Evolutionary conservation across 768 basidiomycete species (phyloP), one percentile per base, ranked within the genome.

Genomic region (Suillus weaverae): DNA sequence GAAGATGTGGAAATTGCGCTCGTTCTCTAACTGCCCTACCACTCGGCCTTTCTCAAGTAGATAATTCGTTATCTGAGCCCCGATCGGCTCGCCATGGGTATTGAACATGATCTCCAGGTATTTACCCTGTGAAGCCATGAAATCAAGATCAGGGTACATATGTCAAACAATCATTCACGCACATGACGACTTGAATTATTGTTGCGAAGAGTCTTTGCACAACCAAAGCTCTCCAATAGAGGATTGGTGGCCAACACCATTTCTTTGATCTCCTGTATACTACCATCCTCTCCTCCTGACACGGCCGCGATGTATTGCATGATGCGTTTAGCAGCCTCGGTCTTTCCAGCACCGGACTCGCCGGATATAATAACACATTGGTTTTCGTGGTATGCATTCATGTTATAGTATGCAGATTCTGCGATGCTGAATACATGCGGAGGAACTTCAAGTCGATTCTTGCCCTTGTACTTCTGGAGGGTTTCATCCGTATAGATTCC

Each of bases 41-140:
- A 99, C 94, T 66, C 95, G 88, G 26, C 94, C 93, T 78, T 99
- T 99, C 79, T 99, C 97, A 66, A 99, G 80, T 11, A 99, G 85
- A 73, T 99, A 99, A 76, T 99, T 99, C 8, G 97, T 99, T 67
- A 99, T 99, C 73, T 97, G 94, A 1, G 97, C 97, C 48, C 97
- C 97, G 43, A 99, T 89, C 20, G 97, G 97, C 72, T 96, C 93
- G 61, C 96, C 96, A 18, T 88, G 85, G 26, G 84, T 79, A 70
- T 99, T 97, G 80, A 99, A 99, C 93, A 99, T 98, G 77, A 99
- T 98, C 78, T 99, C 96, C 10, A 99, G 83, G 74, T 99, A 99
- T 84, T 99, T 99, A 30, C 97, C 97, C 95, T 98, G 70, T 1
- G 39, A 8, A 54, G 76, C 69, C 13, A 63, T 56, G 10, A 43